Conservation (phyloP, 2,329 filamentous ascomycete genomes). For the Akanthomyces uredinophilus region DNA sequence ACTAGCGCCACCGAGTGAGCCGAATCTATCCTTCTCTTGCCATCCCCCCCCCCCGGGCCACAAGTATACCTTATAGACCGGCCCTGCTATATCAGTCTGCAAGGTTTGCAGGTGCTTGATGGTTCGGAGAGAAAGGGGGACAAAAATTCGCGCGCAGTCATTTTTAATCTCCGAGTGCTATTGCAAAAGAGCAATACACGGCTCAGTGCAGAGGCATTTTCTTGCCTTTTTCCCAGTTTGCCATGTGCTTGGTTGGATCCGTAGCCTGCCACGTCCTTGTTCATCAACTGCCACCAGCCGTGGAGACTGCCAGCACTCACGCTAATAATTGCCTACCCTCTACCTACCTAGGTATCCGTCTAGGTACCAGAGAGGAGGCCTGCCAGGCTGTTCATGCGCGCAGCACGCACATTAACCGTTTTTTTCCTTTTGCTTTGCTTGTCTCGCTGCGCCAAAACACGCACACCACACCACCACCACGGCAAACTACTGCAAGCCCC, state of each 20-base stretch:
- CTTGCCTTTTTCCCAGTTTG: not conserved
- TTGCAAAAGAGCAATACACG: not conserved
- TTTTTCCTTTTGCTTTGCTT: not conserved
- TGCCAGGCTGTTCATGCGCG: conserved; percentile 2
- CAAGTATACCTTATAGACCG: not conserved
- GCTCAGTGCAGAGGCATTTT: not conserved
- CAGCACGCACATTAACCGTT: not conserved
- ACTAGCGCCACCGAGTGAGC: conserved; percentile 9
- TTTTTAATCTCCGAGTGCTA: not conserved
- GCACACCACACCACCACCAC: not conserved
- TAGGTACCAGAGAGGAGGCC: not conserved
- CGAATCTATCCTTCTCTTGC: conserved; percentile 15
- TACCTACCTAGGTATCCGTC: no score
- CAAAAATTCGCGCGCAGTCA: not conserved
- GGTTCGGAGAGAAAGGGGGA: not conserved
- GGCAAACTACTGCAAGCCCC: conserved; percentile 8
- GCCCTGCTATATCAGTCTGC: not conserved
- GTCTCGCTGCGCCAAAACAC: not conserved
- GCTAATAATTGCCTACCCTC: not conserved
- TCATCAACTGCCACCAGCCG: not conserved
- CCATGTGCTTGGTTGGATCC: not conserved
- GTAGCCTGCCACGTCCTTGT: not conserved
- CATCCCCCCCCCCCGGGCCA: not conserved
- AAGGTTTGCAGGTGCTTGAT: not conserved
- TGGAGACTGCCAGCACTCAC: not conserved